A percentile compares a stretch with the other conserved stretches of the same genome.
These are phyloP conservation scores for Acanthamoeba sp. DNA, from an alignment of 208 protist species.

Conservation along the genomic window DNA sequence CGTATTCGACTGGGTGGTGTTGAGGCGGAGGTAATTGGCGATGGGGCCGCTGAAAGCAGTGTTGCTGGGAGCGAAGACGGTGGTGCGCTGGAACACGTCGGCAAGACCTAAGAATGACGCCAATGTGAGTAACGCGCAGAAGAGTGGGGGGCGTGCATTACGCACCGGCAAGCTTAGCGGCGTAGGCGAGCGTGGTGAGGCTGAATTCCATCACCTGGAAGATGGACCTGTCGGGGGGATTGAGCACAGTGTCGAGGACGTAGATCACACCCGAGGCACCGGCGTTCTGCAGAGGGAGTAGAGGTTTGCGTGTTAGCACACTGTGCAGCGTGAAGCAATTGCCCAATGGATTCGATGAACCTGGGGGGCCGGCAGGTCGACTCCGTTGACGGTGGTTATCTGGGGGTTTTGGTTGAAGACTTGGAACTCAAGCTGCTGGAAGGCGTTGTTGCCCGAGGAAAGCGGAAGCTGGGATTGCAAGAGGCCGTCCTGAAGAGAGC, in stretches of 20 bases:
- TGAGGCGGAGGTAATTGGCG: conserved; percentile 54
- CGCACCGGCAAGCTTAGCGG: not conserved
- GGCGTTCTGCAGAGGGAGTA: not conserved
- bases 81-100: not conserved
- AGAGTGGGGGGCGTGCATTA: too few relatives aligned
- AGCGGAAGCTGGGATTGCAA: not conserved
- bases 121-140: too few relatives aligned
- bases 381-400: conserved; percentile 20
- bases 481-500: too few relatives aligned
- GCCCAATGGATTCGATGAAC: not conserved
- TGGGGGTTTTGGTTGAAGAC: not conserved
- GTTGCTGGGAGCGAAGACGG: conserved; percentile 28
- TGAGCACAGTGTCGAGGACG: not conserved
- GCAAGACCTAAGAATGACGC: not conserved
- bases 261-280: conserved; percentile 48
- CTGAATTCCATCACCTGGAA: not conserved
- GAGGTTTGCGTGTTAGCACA: not conserved
- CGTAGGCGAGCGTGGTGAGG: not conserved
- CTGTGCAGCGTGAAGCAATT: too few relatives aligned
- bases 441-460: not conserved
- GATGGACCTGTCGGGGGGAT: not conserved
- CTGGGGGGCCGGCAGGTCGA: not conserved
- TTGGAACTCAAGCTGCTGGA: not conserved
- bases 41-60: conserved; percentile 43
- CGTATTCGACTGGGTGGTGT: conserved; percentile 58